Evolutionary conservation across 331 rosid species (phyloP), one percentile per base, ranked within the genome.

Genomic region (Rhamnella rubrinervis): DNA sequence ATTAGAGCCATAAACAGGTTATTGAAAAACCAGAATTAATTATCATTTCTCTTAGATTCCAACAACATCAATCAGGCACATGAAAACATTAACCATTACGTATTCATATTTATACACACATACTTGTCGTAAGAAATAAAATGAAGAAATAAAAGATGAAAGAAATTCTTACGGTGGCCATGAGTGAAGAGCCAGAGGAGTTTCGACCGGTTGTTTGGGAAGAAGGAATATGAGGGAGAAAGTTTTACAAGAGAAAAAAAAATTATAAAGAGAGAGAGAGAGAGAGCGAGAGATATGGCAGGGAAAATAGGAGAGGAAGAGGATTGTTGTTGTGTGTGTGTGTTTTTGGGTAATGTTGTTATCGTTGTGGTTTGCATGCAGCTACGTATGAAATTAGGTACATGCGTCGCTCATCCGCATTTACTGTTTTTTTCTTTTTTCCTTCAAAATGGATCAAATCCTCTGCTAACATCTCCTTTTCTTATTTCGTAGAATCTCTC

Each of bases 131-230:
- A 50, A 21, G 18, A 19, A 19, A 14, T 11, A 7, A 56, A 44
- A 21, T 2, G 5, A 59, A 11, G 12, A 35, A 28, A 26, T 51
- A 2, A 49, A 13, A 23, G 52, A 26, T 47, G 41, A 67, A 21
- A 39, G 67, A 72, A 67, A 65, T 41, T 56, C 26, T 65, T 83
- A 88, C 91, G 84, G 85, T 78, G 55, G 95, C 84, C 91, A 81
- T 88, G 68, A 71, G 35, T 17, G 83, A 76, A 53, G 57, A 47
- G 63, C 53, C 63, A 69, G 52, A 60, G 41, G 75, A 71, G 80
- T 78, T 49, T 71, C 19, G 13, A 40, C 44, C 31, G 55, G 46
- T n/a, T 39, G 76, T 12, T 51, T 46, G 59, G 67, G 26, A 59
- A 47, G 70, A 59, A 80, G 65, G 67, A 78, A 57, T 64, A 37